Evolutionary conservation across 805 yeast genomes (phyloP).

Genomic region (Metschnikowia gruessii): DNA sequence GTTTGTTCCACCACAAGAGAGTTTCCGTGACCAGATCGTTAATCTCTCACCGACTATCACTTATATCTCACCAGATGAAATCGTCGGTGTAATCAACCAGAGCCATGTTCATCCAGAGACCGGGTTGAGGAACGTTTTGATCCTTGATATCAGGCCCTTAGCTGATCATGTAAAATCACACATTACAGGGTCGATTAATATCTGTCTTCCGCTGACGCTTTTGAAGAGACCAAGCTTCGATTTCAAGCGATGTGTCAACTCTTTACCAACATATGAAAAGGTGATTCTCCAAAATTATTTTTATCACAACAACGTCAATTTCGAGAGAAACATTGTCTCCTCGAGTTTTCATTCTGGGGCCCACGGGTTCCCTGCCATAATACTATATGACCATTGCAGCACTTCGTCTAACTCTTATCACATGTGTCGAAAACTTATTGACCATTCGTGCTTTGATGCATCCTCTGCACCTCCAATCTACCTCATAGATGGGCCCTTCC

Average conservation of each 20-base stretch:
- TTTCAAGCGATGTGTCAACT: slow-evolving; percentile 57
- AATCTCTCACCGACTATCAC: slow-evolving; percentile 23
- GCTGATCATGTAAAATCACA: slow-evolving; percentile 64
- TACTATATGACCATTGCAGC: slow-evolving; percentile 49
- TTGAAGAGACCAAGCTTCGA: slow-evolving; percentile 72
- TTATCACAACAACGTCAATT: slow-evolving; percentile 11
- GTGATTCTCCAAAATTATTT: slow-evolving; percentile 38
- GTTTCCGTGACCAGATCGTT: slow-evolving; percentile 23
- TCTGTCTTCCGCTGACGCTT: slow-evolving; percentile 88
- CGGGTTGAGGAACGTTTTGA: slow-evolving; percentile 28
- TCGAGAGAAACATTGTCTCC: slow-evolving; percentile 1
- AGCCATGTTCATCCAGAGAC: slow-evolving; percentile 8
- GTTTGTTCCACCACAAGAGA: slow-evolving; percentile 20
- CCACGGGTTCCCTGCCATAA: slow-evolving; percentile 38
- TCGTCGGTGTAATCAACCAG: slow-evolving; percentile 16
- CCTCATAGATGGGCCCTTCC: slow-evolving; percentile 44
- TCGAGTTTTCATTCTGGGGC: slow-evolving; percentile 15
- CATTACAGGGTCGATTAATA: slow-evolving; percentile 60
- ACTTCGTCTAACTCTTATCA: slow-evolving; percentile 42
- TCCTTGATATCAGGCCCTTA: slow-evolving; percentile 79
- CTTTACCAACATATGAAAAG: slow-evolving; percentile 55
- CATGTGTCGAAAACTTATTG: slow-evolving; percentile 47
- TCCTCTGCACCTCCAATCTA: slow-evolving; percentile 33
- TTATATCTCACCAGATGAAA: slow-evolving; percentile 17
- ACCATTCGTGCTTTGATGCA: slow-evolving; percentile 26